Percentiles rank a stretch among this genome's conserved stretches.
These are phyloP conservation scores for Calonectria fujianensis DNA, from an alignment of 2,329 filamentous ascomycete species.

Conservation along the genomic window DNA sequence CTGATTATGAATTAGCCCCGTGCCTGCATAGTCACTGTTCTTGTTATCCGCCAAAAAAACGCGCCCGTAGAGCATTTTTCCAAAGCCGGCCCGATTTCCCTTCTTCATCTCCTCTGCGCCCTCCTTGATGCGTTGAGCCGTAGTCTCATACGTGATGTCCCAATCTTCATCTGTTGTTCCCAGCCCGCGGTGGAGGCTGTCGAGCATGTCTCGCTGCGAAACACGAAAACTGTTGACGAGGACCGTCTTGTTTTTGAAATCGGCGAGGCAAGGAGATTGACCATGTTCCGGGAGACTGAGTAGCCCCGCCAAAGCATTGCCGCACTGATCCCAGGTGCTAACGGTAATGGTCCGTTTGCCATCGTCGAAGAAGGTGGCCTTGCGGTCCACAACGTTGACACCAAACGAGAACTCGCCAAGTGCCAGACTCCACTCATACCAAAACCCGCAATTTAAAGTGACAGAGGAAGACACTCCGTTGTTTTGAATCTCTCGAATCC, in stretches of 20 bases:
- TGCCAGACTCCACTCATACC: constrained; percentile 73
- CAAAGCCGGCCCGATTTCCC: constrained; percentile 65
- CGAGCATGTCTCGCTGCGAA: constrained; percentile 80
- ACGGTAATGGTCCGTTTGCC: constrained; percentile 74
- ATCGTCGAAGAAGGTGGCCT: constrained; percentile 70
- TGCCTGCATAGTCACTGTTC: constrained; percentile 60
- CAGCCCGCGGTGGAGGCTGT: constrained; percentile 74
- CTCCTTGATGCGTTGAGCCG: constrained; percentile 68
- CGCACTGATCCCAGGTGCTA: constrained; percentile 76
- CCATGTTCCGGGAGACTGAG: constrained; percentile 66
- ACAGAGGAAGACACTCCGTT: constrained; percentile 65
- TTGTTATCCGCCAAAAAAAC: constrained; percentile 66
- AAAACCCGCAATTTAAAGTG: constrained; percentile 71
- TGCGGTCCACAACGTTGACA: constrained; percentile 67
- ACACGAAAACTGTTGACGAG: constrained; percentile 74
- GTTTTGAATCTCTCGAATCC: constrained; percentile 62
- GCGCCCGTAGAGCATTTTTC: constrained; percentile 72
- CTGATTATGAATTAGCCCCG: constrained; percentile 68
- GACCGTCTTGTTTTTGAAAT: constrained; percentile 65
- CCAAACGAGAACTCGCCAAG: constrained; percentile 64
- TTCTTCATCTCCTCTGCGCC: constrained; percentile 67
- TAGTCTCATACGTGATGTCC: constrained; percentile 67
- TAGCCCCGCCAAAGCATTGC: constrained; percentile 70
- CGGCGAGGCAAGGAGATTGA: constrained; percentile 58
- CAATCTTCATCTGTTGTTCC: constrained; percentile 72